A percentile compares a stretch with the other conserved stretches of the same genome.
Conservation (phyloP, 2,329 filamentous ascomycete genomes). For the Bipolaris victoriae region DNA sequence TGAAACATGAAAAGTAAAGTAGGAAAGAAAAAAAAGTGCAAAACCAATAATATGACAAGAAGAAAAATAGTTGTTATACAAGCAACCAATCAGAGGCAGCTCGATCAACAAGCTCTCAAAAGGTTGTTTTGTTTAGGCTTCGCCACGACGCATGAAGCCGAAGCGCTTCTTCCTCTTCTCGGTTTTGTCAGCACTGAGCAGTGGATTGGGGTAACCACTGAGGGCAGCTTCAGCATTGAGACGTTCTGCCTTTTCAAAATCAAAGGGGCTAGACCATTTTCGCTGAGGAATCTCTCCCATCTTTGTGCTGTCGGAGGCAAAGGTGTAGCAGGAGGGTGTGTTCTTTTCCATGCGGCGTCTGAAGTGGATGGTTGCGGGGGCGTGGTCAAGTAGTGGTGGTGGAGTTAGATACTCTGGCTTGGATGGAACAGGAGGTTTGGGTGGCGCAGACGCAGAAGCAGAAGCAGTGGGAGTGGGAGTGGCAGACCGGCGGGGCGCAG, state of each 20-base stretch:
- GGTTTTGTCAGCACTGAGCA: conserved; percentile 10
- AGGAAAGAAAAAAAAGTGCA: neutral
- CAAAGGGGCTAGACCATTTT: conserved; percentile 52
- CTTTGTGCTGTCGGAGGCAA: conserved; percentile 55
- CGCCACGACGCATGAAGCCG: conserved; percentile 17
- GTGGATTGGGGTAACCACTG: conserved; percentile 14
- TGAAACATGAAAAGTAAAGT: neutral
- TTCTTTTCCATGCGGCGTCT: conserved; percentile 43
- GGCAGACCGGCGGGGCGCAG: conserved; percentile 19
- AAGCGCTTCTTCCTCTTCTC: conserved; percentile 17
- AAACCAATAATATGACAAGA: neutral
- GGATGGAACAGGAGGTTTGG: conserved; percentile 13
- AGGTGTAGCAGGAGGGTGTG: conserved; percentile 52
- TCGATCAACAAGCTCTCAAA: neutral
- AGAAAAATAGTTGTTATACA: conserved; percentile 7
- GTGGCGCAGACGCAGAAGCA: conserved; percentile 4
- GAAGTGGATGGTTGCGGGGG: conserved; percentile 12
- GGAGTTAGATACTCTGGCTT: conserved; percentile 15
- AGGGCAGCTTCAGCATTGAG: conserved; percentile 49
- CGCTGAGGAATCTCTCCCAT: conserved; percentile 57
- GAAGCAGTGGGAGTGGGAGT: conserved; percentile 8
- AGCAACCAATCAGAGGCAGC: neutral
- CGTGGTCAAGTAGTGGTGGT: conserved; percentile 10
- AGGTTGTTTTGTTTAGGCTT: neutral
- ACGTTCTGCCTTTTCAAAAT: conserved; percentile 51